phyloP scores from a whole-genome alignment of 1,284 basidiomycete species.

The Heterobasidion irregulare region DNA sequence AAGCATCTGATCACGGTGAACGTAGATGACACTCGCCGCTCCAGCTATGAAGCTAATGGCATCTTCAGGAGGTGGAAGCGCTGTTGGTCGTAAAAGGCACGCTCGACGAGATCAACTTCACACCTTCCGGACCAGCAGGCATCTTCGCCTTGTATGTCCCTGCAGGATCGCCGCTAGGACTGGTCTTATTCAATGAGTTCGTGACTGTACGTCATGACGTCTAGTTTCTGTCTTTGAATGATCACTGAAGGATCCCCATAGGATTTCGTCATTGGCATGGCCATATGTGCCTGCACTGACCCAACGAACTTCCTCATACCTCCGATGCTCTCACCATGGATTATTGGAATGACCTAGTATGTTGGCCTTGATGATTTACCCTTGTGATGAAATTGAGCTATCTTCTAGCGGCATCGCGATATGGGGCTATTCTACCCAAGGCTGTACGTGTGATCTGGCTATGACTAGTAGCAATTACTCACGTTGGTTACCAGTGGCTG shows the following conservation, averaged over 20 bases:
- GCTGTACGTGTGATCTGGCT: constrained; percentile 12
- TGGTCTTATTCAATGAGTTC: constrained; percentile 55
- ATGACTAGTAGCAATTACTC: constrained; percentile 9
- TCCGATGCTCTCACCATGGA: constrained; percentile 29
- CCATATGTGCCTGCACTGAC: constrained; percentile 41
- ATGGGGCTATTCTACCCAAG: constrained; percentile 46
- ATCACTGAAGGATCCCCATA: constrained; percentile 16
- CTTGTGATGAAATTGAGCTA: neutral
- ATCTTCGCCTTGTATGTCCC: constrained; percentile 43
- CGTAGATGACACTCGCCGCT: neutral
- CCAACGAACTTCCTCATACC: constrained; percentile 16
- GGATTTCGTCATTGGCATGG: neutral
- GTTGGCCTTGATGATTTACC: constrained; percentile 9
- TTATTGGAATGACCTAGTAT: constrained; percentile 46
- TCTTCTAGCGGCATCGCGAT: constrained; percentile 36
- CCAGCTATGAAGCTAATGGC: neutral
- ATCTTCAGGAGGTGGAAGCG: constrained; percentile 27
- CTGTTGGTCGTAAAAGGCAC: constrained; percentile 29
- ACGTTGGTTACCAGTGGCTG: constrained; percentile 31
- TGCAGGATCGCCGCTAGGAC: constrained; percentile 39
- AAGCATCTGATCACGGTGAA: constrained; percentile 32
- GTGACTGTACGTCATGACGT: constrained; percentile 34
- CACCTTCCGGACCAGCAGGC: constrained; percentile 45
- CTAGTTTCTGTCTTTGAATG: constrained; percentile 33
- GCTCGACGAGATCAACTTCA: constrained; percentile 35